Conservation (phyloP, 169 alveolate species). For the Eimeria falciformis region DNA sequence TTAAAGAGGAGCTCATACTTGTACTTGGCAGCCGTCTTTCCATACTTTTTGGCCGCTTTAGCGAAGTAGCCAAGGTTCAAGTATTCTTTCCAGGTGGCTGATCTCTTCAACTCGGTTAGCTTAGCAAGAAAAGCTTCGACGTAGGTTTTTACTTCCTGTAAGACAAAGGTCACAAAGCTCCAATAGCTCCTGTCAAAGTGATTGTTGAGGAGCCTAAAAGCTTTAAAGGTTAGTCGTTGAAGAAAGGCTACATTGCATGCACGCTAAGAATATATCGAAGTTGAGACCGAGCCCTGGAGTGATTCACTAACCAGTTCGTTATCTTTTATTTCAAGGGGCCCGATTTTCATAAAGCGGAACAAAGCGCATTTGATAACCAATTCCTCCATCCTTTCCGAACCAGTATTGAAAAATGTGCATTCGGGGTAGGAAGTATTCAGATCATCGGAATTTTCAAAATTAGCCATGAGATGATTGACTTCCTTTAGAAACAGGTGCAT, state of each 20-base stretch:
- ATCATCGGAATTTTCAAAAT: background rate
- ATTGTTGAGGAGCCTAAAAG: too few relatives aligned
- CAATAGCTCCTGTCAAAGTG: too few relatives aligned
- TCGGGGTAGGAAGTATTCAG: conserved; percentile 20
- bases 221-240: too few relatives aligned
- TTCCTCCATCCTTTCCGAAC: background rate
- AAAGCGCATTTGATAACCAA: conserved; percentile 59
- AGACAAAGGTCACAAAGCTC: too few relatives aligned
- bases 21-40: conserved; percentile 47
- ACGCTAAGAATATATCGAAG: background rate
- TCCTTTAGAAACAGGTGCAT: conserved; percentile 66
- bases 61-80: conserved; percentile 41
- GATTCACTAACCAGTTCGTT: too few relatives aligned
- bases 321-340: conserved; percentile 39
- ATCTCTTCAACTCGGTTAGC: conserved; percentile 24
- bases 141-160: conserved; percentile 29
- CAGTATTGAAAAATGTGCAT: conserved; percentile 25
- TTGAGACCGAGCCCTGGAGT: background rate
- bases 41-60: conserved; percentile 32
- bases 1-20: conserved; percentile 57
- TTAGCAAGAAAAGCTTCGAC: conserved; percentile 35
- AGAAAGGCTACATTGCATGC: background rate
- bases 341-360: conserved; percentile 62
- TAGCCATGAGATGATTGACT: conserved; percentile 45
- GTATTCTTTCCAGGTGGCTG: conserved; percentile 25